Base-by-base conservation (phyloP, 805 yeast species). In the Yarrowia alimentaria region DNA sequence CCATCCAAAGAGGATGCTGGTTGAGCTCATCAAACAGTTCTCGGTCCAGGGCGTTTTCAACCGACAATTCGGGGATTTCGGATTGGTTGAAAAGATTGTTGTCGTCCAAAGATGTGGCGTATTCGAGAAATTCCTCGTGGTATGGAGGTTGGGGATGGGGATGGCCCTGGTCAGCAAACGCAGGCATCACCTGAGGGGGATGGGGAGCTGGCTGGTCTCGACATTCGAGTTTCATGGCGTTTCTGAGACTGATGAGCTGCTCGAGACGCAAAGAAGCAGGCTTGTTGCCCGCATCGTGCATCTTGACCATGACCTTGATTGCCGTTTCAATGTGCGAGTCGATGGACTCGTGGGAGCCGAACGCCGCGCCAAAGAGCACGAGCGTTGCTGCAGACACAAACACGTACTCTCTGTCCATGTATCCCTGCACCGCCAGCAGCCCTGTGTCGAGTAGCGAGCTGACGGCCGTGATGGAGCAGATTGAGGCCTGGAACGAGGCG, bases 371-470 rank as follows among this genome's bases (percentile, higher is more conserved):
- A 33, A 58, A 57, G 18, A 59, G 53, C 8, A 55, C 50, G 31
- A 59, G 52, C 1, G 61, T 59, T 5, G 62, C 57, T 0, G 60
- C 59, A 2, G 61, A 51, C n/a, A 54, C 54, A 37, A 56, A 58
- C 10, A 50, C 31, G 45, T 58, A 59, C 40, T 59, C 62, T 22
- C 62, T 31, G 43, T 59, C 62, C 30, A 59, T 48, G 31, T 58
- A 59, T 2, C 61, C 60, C 25, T 45, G 55, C 1, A 50, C 47
- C 9, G 60, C 55, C 19, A 54, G 52, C 6, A 54, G 32, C 6
- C 53, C 35, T 5, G 47, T 21, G 11, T 28, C 26, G n/a, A 47
- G 16, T 6, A 57, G 42, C 12, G 51, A 28, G 10, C 35, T 19
- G 14, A 55, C 52, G 3, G 58, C 50, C 7, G 53, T 43, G n/a